Evolutionary conservation across 129 eudicot genomes (phyloP).

Genomic region (Calendula officinalis): DNA sequence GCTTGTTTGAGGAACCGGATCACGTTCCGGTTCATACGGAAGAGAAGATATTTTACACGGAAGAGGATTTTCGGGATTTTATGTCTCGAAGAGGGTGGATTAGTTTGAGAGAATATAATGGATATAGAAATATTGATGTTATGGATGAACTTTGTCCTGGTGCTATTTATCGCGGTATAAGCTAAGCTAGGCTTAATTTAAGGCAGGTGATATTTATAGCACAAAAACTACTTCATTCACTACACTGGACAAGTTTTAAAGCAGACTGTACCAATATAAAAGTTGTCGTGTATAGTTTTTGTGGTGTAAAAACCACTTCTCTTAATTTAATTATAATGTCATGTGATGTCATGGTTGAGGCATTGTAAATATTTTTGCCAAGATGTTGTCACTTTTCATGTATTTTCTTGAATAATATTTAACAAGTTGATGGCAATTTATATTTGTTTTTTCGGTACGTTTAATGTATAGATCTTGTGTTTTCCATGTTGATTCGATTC

Average conservation of each 20-base stretch:
- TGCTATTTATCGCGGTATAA: slow-evolving; percentile 69
- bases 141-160: slow-evolving; percentile 93
- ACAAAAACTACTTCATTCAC: too few species aligned
- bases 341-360: too few species aligned
- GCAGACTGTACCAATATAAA: too few species aligned
- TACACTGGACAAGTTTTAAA: too few species aligned
- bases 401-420: neutral
- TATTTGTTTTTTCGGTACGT: too few species aligned
- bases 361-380: slow-evolving; percentile 12
- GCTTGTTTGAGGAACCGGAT: slow-evolving; percentile 68
- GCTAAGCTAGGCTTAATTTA: too few species aligned
- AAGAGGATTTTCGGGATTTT: slow-evolving; percentile 82
- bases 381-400: slow-evolving; percentile 14
- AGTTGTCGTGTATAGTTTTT: too few species aligned
- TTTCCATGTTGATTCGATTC: too few species aligned
- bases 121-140: slow-evolving; percentile 49
- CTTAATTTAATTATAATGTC: too few species aligned
- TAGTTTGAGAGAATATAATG: slow-evolving; percentile 61
- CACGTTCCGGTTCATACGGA: slow-evolving; percentile 72
- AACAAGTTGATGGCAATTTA: neutral
- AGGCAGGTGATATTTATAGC: too few species aligned
- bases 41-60: slow-evolving; percentile 84
- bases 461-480: too few species aligned
- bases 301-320: too few species aligned
- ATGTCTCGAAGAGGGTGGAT: slow-evolving; percentile 79